Percentiles rank a stretch among this genome's conserved stretches.
Conservation (phyloP, 306 rosid genomes). For the Citrullus mucosospermus region DNA sequence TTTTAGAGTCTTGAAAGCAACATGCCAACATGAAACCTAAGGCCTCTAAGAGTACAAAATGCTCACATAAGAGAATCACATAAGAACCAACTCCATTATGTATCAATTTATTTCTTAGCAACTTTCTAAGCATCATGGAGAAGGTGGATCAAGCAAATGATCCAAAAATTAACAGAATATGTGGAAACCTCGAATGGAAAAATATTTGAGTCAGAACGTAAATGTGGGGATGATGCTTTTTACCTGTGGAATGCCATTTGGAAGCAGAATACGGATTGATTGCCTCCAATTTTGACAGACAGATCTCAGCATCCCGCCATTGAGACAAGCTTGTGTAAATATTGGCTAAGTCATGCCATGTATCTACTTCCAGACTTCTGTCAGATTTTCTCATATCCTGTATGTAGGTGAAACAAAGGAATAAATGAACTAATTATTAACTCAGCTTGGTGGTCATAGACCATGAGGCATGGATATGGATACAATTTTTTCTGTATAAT, state of each 20-base stretch:
- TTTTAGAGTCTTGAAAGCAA: no score
- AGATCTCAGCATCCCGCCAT: conserved; percentile 82
- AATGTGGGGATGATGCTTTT: not conserved
- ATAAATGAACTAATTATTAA: not conserved
- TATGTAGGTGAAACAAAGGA: not conserved
- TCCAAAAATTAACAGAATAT: not conserved
- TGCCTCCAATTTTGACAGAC: conserved; percentile 61
- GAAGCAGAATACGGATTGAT: conserved; percentile 83
- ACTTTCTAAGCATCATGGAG: not conserved
- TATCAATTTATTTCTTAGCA: not conserved
- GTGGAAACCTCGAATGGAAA: not conserved
- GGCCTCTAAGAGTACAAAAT: not conserved
- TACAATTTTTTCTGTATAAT: no score
- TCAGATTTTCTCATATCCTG: conserved; percentile 41
- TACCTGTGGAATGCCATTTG: conserved; percentile 77
- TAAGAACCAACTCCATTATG: not conserved
- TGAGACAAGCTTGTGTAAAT: conserved; percentile 52
- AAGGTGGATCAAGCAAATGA: not conserved
- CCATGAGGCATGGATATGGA: no score
- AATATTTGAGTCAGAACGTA: not conserved
- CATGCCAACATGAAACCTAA: not conserved
- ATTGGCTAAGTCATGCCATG: conserved; percentile 81
- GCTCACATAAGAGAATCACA: not conserved
- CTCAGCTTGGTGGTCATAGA: not conserved
- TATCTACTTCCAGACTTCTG: conserved; percentile 75